These are phyloP conservation scores for Globisporangium viniferum DNA, from an alignment of 352 stramenopile genomes.

Conservation along the genomic window DNA sequence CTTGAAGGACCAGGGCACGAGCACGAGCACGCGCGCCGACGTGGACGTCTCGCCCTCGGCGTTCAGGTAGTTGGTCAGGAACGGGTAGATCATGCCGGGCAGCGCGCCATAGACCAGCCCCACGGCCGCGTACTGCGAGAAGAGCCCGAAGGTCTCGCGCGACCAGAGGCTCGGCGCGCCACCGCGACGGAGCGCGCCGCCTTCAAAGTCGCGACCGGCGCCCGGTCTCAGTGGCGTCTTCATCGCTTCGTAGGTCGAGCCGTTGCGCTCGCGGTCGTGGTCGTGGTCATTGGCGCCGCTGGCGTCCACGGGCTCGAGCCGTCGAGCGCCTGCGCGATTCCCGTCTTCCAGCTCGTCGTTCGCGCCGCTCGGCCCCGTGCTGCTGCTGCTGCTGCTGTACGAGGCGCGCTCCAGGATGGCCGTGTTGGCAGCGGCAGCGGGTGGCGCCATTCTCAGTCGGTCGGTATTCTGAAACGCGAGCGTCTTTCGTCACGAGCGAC, in stretches of 20 bases:
- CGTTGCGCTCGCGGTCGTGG: neutral
- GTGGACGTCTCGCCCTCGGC: slow-evolving; percentile 24
- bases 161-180: slow-evolving; percentile 30
- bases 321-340: neutral
- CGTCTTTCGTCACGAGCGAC: neutral
- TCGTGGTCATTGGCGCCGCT: neutral
- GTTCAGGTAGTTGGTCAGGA: slow-evolving; percentile 53
- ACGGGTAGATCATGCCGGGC: slow-evolving; percentile 47
- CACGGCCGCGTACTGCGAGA: slow-evolving; percentile 50
- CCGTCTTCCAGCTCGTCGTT: slow-evolving; percentile 4
- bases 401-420: slow-evolving; percentile 9
- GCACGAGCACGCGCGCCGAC: slow-evolving; percentile 29
- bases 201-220: slow-evolving; percentile 22
- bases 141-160: slow-evolving; percentile 33
- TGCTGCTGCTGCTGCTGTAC: slow-evolving; percentile 3
- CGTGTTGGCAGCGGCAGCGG: neutral
- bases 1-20: slow-evolving; percentile 60
- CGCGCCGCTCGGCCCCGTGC: neutral
- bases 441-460: neutral
- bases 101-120: slow-evolving; percentile 45
- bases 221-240: slow-evolving; percentile 10
- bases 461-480: neutral
- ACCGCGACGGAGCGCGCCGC: slow-evolving; percentile 38
- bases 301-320: neutral
- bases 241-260: slow-evolving; percentile 12